Evolutionary conservation across 1,284 basidiomycete species (phyloP), one percentile per base, ranked within the genome.

Genomic region (Pulveroboletus sp.): DNA sequence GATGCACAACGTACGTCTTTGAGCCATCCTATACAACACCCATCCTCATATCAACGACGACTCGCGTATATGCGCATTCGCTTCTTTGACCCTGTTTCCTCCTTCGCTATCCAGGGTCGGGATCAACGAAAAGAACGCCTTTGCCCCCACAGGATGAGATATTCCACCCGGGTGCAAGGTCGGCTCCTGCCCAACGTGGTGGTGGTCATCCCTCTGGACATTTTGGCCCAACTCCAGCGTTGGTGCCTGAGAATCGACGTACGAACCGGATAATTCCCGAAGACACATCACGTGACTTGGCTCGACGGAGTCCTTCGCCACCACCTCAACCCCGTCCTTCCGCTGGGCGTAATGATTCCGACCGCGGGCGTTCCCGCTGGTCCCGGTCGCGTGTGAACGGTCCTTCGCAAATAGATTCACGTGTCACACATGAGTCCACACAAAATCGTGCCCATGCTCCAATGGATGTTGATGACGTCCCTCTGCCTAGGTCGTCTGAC

Each of bases 1-100:
- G 65, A 70, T 61, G 58, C 64, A 63, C 76, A 79, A 67, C 77
- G 78, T 80, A 75, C 72, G 77, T 79, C 58, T 57, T 73, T 72
- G 70, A 72, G 58, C 69, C 70, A 67, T 70, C 61, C 61, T 68
- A 38, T 70, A 47, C 67, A 58, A 49, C 62, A 58, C 26, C 63
- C 59, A 55, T 62, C 65, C 69, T 75, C 67, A 72, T 70, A 52
- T 53, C 69, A 64, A 65, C 63, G 20, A 60, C 71, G 60, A 59
- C 72, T 61, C 61, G 61, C 49, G 54, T 60, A 51, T 57, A 58
- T 70, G 50, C 43, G 29, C 43, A 52, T 43, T 54, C 49, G 9
- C 56, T 52, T 60, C 48, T 49, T 53, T 54, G 52, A 57, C 66
- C 48, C 29, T 53, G 26, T 52, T 50, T 49, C 29, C 47, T 49